Conservation (phyloP, 768 basidiomycete genomes). For the Heimioporus sp. region DNA sequence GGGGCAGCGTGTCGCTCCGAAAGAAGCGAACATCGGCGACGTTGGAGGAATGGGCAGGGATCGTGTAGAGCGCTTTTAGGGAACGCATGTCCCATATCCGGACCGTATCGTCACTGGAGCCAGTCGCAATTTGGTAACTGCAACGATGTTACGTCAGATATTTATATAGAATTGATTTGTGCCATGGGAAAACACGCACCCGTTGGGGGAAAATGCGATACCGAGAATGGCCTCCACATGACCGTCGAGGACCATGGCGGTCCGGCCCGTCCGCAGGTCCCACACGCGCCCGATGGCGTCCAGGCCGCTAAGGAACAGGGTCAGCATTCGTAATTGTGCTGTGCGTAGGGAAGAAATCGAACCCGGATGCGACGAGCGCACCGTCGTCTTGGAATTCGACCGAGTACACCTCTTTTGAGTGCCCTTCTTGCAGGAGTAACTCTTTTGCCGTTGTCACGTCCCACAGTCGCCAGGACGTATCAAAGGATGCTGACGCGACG, state of each 20-base stretch:
- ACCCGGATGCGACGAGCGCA: constrained; percentile 92
- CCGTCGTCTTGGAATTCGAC: constrained; percentile 98
- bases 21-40: constrained; percentile 96
- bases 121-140: constrained; percentile 97
- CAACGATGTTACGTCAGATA: constrained; percentile 11
- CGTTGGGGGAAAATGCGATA: constrained; percentile 93
- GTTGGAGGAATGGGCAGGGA: constrained; percentile 93
- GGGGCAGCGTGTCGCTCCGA: constrained; percentile 54
- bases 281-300: constrained; percentile 97
- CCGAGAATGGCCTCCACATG: constrained; percentile 92
- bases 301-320: constrained; percentile 60
- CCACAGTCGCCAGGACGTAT: constrained; percentile 98
- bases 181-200: constrained; percentile 50
- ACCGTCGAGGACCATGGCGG: constrained; percentile 97
- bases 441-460: constrained; percentile 82
- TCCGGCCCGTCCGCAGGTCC: constrained; percentile 93
- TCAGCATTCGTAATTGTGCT: neutral
- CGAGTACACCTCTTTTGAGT: constrained; percentile 94
- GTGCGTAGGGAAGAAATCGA: neutral
- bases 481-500: constrained; percentile 92
- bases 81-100: constrained; percentile 98
- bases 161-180: neutral
- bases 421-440: constrained; percentile 90
- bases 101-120: constrained; percentile 95
- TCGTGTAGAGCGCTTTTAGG: constrained; percentile 89